Evolutionary conservation across 2,329 filamentous ascomycete genomes (phyloP).

Genomic region (Chaetomium sp.): DNA sequence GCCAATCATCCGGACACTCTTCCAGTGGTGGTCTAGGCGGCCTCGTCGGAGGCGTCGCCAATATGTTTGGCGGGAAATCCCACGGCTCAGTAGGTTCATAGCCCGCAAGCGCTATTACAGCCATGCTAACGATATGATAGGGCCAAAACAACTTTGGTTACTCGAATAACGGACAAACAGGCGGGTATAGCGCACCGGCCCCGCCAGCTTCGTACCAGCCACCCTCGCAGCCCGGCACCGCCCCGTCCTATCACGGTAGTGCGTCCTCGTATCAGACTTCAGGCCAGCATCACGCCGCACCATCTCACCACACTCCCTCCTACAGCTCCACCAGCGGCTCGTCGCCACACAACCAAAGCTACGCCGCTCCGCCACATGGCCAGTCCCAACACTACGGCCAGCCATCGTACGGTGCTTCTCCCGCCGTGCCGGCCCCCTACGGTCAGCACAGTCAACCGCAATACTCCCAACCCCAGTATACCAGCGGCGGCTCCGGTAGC

Average conservation of each 20-base stretch:
- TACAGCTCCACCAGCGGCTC: conserved; percentile 28
- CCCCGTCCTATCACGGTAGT: conserved; percentile 39
- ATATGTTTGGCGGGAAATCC: conserved; percentile 54
- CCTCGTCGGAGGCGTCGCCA: conserved; percentile 58
- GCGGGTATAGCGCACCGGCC: conserved; percentile 61
- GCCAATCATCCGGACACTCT: conserved; percentile 46
- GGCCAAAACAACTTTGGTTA: conserved; percentile 66
- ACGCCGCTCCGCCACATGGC: conserved; percentile 13
- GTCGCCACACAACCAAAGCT: conserved; percentile 13
- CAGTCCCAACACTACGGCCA: conserved; percentile 22
- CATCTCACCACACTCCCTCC: conserved; percentile 30
- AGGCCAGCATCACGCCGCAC: conserved; percentile 31
- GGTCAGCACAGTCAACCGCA: conserved; percentile 20
- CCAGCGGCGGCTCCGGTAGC: conserved; percentile 14
- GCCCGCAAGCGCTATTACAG: background rate
- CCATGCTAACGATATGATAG: conserved; percentile 36
- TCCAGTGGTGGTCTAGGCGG: conserved; percentile 55
- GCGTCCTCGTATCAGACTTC: conserved; percentile 32
- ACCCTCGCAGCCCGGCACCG: conserved; percentile 36
- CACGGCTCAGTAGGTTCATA: conserved; percentile 43
- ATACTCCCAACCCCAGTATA: conserved; percentile 31
- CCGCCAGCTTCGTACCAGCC: conserved; percentile 64
- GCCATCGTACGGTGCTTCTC: conserved; percentile 19
- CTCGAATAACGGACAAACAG: conserved; percentile 56
- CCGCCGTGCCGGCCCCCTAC: conserved; percentile 4